Percentiles rank a stretch among this genome's conserved stretches.
These are phyloP conservation scores for Trichoderma orchidacearum DNA, from an alignment of 495 filamentous ascomycete genomes.

Conservation along the genomic window DNA sequence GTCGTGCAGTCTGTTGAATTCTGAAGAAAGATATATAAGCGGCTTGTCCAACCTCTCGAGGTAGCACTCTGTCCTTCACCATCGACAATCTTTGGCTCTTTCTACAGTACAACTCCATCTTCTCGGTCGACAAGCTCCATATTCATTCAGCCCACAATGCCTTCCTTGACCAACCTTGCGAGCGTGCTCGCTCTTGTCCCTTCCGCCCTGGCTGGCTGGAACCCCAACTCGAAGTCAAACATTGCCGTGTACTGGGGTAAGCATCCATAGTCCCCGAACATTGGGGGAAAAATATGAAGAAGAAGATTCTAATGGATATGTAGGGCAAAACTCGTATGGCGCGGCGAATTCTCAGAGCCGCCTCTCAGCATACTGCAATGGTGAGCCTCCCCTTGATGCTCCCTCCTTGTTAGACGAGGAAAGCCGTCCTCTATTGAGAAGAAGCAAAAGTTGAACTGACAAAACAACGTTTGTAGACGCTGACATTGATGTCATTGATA, in stretches of 20 bases:
- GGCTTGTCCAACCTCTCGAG: neutral
- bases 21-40: neutral
- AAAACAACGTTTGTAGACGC: neutral
- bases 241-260: conserved; percentile 3
- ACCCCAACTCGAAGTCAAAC: conserved; percentile 4
- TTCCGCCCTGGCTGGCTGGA: neutral
- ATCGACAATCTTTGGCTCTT: neutral
- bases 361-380: neutral
- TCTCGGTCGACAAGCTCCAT: too few species aligned
- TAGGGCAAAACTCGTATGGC: neutral
- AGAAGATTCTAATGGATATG: neutral
- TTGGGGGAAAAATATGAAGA: neutral
- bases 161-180: neutral
- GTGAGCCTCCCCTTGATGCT: neutral
- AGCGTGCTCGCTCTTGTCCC: neutral
- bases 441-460: too few species aligned
- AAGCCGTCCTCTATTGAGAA: too few species aligned
- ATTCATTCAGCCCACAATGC: neutral
- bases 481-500: conserved; percentile 36
- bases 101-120: neutral
- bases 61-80: neutral
- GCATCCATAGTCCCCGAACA: too few species aligned
- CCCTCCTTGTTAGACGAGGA: neutral
- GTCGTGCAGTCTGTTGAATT: neutral
- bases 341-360: neutral